Evolutionary conservation across 2,329 filamentous ascomycete species (phyloP), one percentile per base, ranked within the genome.

Genomic region (Fusarium acutatum): DNA sequence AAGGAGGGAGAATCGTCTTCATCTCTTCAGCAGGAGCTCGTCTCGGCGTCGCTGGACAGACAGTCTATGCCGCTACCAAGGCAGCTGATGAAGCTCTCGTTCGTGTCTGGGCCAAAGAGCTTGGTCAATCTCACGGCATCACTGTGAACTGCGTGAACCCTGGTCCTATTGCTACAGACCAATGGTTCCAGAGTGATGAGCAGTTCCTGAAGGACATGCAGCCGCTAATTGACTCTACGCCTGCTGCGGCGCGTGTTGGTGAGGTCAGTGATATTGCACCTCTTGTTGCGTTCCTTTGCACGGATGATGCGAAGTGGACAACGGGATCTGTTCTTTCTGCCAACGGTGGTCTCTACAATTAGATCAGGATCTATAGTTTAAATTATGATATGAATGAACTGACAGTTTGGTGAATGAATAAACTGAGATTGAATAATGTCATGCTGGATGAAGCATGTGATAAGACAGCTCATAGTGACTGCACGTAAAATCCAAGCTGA

Each of bases 141-240:
- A 81, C 78, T 0, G 80, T 81, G 3, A 81, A 82, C 64, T 77
- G 66, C 14, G 77, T 82, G 6, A 81, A 82, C 35, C 81, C 77
- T 6, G 80, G 80, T 4, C 79, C 77, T 7, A 56, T 81, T 28
- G 78, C 76, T 22, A 74, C 34, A 75, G 56, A 78, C 57, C 73
- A 79, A 68, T 77, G 77, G 77, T 46, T 64, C 47, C 34, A 79
- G 56, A 79, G 71, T 41, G 75, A 80, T 34, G 73, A 78, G 10
- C 71, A 80, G 52, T 79, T 81, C 38, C 50, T 73, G 4, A 60
- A 80, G 56, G 78, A 80, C 22, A 81, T 81, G 62, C 58, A 40
- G 62, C 65, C 15, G 4, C 12, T 52, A 17, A 52, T 52, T 26
- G 30, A 26, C 8, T 52, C 47, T 20, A 52, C 47, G 1, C 47